phyloP scores from a whole-genome alignment of 257 asterid species.

The Fraxinus excelsior region DNA sequence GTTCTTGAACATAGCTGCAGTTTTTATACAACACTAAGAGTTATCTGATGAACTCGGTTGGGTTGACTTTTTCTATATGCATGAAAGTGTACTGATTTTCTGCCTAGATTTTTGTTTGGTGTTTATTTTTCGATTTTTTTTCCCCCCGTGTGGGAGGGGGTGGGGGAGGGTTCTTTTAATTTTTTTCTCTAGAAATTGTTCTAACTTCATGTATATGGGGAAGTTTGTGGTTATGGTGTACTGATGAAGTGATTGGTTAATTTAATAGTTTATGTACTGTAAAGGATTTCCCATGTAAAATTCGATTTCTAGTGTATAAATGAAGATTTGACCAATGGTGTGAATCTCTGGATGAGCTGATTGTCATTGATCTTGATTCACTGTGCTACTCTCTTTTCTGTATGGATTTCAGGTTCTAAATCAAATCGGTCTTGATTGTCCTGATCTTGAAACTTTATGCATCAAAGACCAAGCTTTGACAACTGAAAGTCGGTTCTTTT shows the following conservation, averaged over 20 bases:
- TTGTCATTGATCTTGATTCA: slow-evolving; percentile 12
- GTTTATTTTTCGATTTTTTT: too few relatives aligned
- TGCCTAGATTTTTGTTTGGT: too few relatives aligned
- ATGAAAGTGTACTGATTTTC: too few relatives aligned
- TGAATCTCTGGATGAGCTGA: neutral
- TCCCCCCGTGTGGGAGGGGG: too few relatives aligned
- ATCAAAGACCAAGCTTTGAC: slow-evolving; percentile 84
- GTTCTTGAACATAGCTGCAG: too few relatives aligned
- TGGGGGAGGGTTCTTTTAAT: neutral
- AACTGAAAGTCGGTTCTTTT: slow-evolving; percentile 63
- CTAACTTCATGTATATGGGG: neutral
- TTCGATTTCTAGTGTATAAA: neutral
- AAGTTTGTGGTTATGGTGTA: slow-evolving; percentile 3
- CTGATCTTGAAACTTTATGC: slow-evolving; percentile 72
- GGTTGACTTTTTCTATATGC: too few relatives aligned
- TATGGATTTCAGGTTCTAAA: slow-evolving; percentile 59
- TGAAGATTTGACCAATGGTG: neutral
- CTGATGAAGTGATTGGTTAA: slow-evolving; percentile 11
- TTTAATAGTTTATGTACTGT: slow-evolving; percentile 6
- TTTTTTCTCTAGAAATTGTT: slow-evolving; percentile 13
- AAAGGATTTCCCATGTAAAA: slow-evolving; percentile 4
- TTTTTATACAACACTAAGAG: too few relatives aligned
- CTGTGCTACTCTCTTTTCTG: slow-evolving; percentile 12
- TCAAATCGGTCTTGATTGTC: slow-evolving; percentile 60
- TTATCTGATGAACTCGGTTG: too few relatives aligned